These are phyloP conservation scores for Xylaria venustula DNA, from an alignment of 495 filamentous ascomycete species.

Conservation along the genomic window DNA sequence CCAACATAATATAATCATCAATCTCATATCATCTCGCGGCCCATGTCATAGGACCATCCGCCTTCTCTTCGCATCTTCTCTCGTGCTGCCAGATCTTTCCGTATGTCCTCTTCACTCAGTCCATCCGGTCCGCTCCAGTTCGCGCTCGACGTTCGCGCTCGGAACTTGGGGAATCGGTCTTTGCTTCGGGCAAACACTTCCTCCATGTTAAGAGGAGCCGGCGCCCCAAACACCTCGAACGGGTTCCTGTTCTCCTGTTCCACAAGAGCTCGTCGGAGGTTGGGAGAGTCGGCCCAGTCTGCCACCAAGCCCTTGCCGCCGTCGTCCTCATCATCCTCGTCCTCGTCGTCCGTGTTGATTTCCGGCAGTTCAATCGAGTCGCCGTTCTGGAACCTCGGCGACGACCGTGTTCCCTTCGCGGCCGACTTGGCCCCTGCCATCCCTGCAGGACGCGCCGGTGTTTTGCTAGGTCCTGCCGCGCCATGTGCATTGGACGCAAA, in stretches of 20 bases:
- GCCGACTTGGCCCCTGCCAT: slow-evolving; percentile 41
- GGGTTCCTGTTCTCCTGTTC: slow-evolving; percentile 82
- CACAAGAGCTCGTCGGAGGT: slow-evolving; percentile 64
- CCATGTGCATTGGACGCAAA: slow-evolving; percentile 71
- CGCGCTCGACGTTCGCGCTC: slow-evolving; percentile 84
- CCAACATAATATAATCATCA: not conserved
- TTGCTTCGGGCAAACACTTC: slow-evolving; percentile 87
- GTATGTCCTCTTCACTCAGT: slow-evolving; percentile 85
- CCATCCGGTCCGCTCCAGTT: slow-evolving; percentile 88
- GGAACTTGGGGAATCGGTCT: slow-evolving; percentile 78
- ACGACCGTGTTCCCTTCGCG: slow-evolving; percentile 60
- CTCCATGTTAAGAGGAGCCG: slow-evolving; percentile 84
- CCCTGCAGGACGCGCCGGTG: slow-evolving; percentile 51
- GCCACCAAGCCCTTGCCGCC: slow-evolving; percentile 58
- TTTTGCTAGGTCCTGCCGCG: slow-evolving; percentile 57
- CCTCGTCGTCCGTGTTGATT: slow-evolving; percentile 83
- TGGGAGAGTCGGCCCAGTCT: slow-evolving; percentile 81
- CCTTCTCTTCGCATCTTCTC: slow-evolving; percentile 80
- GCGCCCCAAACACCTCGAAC: slow-evolving; percentile 84
- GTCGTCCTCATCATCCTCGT: slow-evolving; percentile 58
- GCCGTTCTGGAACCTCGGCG: slow-evolving; percentile 75
- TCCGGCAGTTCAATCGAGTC: slow-evolving; percentile 85
- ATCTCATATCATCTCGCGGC: slow-evolving; percentile 38
- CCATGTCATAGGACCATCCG: slow-evolving; percentile 72
- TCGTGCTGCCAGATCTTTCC: slow-evolving; percentile 74